Evolutionary conservation across 1,284 basidiomycete genomes (phyloP), one percentile per base, ranked within the genome.

Genomic region (Rhizopogon parksii): DNA sequence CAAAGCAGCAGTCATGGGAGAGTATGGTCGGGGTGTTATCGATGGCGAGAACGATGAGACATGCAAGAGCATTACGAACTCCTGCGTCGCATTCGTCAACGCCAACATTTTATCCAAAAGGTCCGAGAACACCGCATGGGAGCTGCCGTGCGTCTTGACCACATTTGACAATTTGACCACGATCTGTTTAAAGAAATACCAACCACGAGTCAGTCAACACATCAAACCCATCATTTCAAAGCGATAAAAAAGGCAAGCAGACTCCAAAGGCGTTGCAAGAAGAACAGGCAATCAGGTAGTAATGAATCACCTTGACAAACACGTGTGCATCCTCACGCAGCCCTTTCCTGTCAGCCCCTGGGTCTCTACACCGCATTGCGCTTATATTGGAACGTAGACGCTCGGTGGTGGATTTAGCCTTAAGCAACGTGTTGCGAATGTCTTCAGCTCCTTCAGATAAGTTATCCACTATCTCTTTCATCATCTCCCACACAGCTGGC

Each of bases 41-140:
- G 79, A 69, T 2, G 79, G 74, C 30, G 88, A 80, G 60, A 85
- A 84, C 0, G 86, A 88, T n/a, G 88, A 88, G 45, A 87, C 82
- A 61, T 88, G 85, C 14, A 90, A 68, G 46, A 91, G 73, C 60
- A 88, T 85, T 47, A 85, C 80, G 57, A 88, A 84, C 61, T 86
- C 85, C 65, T 90, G 83, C 7, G 88, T 88, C 24, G 83, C 77
- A 57, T 87, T 85, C 36, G 83, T 86, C 53, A 91, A 74, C 55
- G 79, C 78, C 46, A 84, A 78, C 71, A 90, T 82, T 60, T 82
- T 80, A 46, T 71, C 75, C 50, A 84, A 78, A 46, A 90, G 68
- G 36, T 71, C 68, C 14, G 78, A 66, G 14, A 84, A 77, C n/a
- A 84, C 71, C 12, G 73, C 68, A 56, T 78, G 77, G 6, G 76